A percentile compares a stretch with the other conserved stretches of the same genome.
Conservation (phyloP, 176 grass and related monocot species). For the Carex scoparia region DNA sequence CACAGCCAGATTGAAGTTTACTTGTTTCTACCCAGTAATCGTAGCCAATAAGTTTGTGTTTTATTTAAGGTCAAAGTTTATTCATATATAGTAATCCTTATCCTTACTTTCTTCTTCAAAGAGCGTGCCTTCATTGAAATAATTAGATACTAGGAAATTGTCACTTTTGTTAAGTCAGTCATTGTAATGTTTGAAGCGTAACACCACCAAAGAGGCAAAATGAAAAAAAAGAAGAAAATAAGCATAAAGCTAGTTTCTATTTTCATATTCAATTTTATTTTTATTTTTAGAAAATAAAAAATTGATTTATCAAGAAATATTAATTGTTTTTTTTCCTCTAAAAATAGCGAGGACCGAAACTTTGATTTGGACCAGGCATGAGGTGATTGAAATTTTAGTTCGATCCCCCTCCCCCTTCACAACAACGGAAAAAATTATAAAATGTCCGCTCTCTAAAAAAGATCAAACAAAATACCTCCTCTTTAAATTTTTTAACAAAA, state of each 20-base stretch:
- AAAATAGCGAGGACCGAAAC: no score
- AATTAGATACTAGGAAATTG: background rate
- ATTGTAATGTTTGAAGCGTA: conserved; percentile 9
- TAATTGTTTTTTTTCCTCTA: no score
- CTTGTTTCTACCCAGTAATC: conserved; percentile 6
- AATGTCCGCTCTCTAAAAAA: no score
- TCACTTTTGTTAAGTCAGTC: background rate
- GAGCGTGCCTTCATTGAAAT: background rate
- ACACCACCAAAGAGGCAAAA: conserved; percentile 7
- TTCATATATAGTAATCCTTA: background rate
- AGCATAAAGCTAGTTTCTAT: conserved; percentile 1
- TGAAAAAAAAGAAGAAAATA: background rate
- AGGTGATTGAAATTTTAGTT: no score
- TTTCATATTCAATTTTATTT: background rate
- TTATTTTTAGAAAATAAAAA: no score
- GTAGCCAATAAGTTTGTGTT: background rate
- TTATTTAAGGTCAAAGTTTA: background rate
- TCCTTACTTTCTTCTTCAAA: background rate
- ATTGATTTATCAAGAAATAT: no score
- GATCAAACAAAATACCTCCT: no score
- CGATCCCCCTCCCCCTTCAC: no score
- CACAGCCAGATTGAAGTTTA: conserved; percentile 18
- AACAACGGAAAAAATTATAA: no score
- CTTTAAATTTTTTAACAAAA: no score
- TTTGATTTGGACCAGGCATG: no score